Evolutionary conservation across 106 monocot species (phyloP), one percentile per base, ranked within the genome.

Genomic region (Apostasia shenzhenica): DNA sequence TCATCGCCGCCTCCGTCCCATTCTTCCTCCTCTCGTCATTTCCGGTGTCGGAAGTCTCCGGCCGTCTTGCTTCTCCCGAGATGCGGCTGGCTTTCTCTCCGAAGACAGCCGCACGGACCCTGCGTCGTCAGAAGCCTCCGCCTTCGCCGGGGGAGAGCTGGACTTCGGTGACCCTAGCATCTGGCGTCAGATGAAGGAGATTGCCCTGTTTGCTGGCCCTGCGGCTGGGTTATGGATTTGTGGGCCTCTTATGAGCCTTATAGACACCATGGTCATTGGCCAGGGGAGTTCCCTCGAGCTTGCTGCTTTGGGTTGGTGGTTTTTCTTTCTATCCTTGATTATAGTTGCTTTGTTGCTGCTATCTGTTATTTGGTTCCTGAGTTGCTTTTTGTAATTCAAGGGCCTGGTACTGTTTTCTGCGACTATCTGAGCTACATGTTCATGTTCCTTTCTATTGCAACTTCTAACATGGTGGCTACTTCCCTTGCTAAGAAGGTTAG

Each of bases 231-330:
- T 95, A 69, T 95, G 95, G 95, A 84, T 95, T 45, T 95, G 88
- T 65, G 91, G 84, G 47, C 95, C 95, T 5, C 86, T 95, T 11
- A 95, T 95, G 95, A 95, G 95, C 83, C 83, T 95, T 50, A 95
- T 95, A 41, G 91, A 95, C 50, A 95, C 95, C 62, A 86, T 86
- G 82, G 95, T 95, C 53, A 91, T 95, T 40, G 95, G 95, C 52
- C 95, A 95, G 73, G 73, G 79, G 45, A 91, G 88, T 76, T 91
- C 95, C 53, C 39, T 95, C 41, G 86, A 95, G 80, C 95, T 95
- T 44, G 95, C 91, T 1, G 88, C 95, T 5, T 70, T 95, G 59
- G 95, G 95, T 95, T 77, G 1, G 5, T 11, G 0, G 9, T 41
- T 61, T 6, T 14, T 72, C 6, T 8, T 49, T 4, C 6, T 1